Conservation (phyloP, 75 land plant species). For the Pseudotsuga menziesii region DNA sequence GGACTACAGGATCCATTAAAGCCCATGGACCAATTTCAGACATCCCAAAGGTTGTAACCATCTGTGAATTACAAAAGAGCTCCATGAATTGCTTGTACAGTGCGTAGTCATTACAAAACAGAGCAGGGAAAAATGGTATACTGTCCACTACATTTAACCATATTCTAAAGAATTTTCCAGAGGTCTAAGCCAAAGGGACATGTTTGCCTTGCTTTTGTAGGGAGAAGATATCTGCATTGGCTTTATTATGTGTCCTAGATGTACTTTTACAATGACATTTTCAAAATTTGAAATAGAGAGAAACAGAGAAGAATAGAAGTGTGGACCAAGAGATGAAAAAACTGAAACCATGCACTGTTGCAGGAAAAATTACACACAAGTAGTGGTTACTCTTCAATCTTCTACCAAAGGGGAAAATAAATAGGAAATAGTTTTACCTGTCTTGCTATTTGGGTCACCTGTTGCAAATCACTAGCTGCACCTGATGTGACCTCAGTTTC, state of each 20-base stretch:
- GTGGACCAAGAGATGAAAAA: background rate
- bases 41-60: constrained; percentile 90
- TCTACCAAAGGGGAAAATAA: background rate
- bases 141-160: no score
- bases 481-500: constrained; percentile 88
- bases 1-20: constrained; percentile 57
- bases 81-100: background rate
- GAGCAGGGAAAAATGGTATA: no score
- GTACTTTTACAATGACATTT: no score
- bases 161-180: no score
- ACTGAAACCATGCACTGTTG: background rate
- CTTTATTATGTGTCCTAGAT: no score
- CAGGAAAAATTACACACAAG: background rate
- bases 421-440: constrained; percentile 44
- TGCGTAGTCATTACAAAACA: background rate
- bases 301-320: no score
- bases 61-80: constrained; percentile 34
- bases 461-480: constrained; percentile 83
- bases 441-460: constrained; percentile 76
- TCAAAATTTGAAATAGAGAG: no score
- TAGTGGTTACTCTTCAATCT: background rate
- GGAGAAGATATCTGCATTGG: no score
- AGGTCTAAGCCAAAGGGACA: no score
- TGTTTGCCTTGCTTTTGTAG: no score
- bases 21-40: constrained; percentile 94